Evolutionary conservation across 768 basidiomycete species (phyloP), one percentile per base, ranked within the genome.

Genomic region (Termitomyces sp.): DNA sequence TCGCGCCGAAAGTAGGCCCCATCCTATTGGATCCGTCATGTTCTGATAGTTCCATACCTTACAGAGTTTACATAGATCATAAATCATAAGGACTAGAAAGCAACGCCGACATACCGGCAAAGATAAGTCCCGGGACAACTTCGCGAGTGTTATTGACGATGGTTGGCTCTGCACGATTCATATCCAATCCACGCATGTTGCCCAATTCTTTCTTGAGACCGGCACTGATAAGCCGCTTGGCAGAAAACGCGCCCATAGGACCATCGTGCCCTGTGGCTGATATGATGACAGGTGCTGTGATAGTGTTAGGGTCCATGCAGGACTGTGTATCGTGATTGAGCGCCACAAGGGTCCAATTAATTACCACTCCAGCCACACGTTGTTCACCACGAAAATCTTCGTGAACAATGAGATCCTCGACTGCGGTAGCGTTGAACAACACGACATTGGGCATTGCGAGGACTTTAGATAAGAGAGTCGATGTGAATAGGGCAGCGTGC

Each of bases 41-140:
- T 68, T 90, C 88, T 8, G 85, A 85, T 50, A 92, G 75, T 70
- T 92, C 89, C 89, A 90, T 92, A 16, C 89, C 88, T 84, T 56
- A 34, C 44, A 37, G 14, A 11, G 10, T 37, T 50, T n/a, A 49
- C 43, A 52, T n/a, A 62, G 19, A 11, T 34, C 40, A 21, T 34
- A 34, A 40, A n/a, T 10, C 41, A 55, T 58, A 23, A 51, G 28
- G 37, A 48, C 21, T 23, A 62, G 35, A 49, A 51, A 14, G 25
- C 19, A 30, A 23, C 7, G 34, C 30, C 0, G 48, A 75, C 80
- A 63, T 55, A 84, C 86, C 87, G 43, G 85, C 80, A 78, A 90
- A 81, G 65, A 90, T 80, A 48, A 90, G 76, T 1, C 89, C 89
- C 8, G 88, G 88, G 19, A 79, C 77, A 46, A 91, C 85, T 75